These are phyloP conservation scores for Cenchrus fungigraminus DNA, from an alignment of 176 grass and related monocot genomes.

Conservation along the genomic window DNA sequence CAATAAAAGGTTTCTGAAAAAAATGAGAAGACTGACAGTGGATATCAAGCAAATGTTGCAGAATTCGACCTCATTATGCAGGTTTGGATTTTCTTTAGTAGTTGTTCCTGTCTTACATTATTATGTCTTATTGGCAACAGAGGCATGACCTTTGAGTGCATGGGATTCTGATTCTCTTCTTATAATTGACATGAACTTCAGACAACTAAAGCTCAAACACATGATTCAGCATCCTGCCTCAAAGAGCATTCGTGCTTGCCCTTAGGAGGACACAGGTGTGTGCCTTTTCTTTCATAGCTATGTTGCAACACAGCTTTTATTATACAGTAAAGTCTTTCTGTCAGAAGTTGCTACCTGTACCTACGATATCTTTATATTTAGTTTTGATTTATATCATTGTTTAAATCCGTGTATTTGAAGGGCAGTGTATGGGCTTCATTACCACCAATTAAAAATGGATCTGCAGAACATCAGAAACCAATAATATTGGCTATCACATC, in stretches of 20 bases:
- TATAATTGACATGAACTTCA: slow-evolving; percentile 51
- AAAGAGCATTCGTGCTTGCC: slow-evolving; percentile 81
- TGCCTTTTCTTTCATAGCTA: slow-evolving; percentile 24
- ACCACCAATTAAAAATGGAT: slow-evolving; percentile 73
- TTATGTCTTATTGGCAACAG: slow-evolving; percentile 24
- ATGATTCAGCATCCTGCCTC: slow-evolving; percentile 90
- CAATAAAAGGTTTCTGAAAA: too few relatives aligned
- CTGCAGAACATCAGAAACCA: slow-evolving; percentile 62
- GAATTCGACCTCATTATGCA: slow-evolving; percentile 99
- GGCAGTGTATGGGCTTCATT: slow-evolving; percentile 99
- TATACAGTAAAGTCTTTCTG: slow-evolving; percentile 15
- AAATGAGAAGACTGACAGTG: too few relatives aligned
- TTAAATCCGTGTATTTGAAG: slow-evolving; percentile 75
- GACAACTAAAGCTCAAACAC: slow-evolving; percentile 83
- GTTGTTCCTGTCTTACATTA: slow-evolving; percentile 19
- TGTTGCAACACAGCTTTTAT: neutral
- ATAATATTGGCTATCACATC: slow-evolving; percentile 80
- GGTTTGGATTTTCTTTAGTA: slow-evolving; percentile 51
- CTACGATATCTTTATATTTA: slow-evolving; percentile 16
- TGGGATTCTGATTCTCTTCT: slow-evolving; percentile 28
- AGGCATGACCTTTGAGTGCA: slow-evolving; percentile 15
- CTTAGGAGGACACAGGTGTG: slow-evolving; percentile 92
- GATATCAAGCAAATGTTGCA: slow-evolving; percentile 71
- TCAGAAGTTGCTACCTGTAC: neutral
- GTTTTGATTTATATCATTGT: slow-evolving; percentile 34